Conservation (phyloP, 2,329 filamentous ascomycete genomes). For the Cladosporium sp. region DNA sequence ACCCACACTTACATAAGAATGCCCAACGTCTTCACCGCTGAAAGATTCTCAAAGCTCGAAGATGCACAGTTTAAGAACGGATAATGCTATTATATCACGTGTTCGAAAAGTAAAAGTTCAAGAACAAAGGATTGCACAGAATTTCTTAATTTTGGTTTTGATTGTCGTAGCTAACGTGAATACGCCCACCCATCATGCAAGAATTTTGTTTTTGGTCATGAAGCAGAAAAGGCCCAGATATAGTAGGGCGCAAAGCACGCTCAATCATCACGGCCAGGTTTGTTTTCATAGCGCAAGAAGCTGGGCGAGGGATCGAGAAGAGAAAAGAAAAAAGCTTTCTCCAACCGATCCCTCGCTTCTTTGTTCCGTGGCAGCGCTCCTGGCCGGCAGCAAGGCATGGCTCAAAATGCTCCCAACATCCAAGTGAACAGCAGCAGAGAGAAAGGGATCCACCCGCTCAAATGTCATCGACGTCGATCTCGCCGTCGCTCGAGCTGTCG, state of each 20-base stretch:
- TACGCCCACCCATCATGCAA: slow-evolving; percentile 10
- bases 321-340: neutral
- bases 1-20: too few species aligned
- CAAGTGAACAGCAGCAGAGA: neutral
- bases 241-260: slow-evolving; percentile 1
- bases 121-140: neutral
- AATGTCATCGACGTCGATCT: slow-evolving; percentile 94
- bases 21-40: too few species aligned
- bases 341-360: neutral
- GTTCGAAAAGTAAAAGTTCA: neutral
- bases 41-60: too few species aligned
- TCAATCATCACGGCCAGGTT: slow-evolving; percentile 5
- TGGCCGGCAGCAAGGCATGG: neutral
- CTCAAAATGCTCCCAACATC: neutral
- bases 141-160: slow-evolving; percentile 9
- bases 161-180: slow-evolving; percentile 13
- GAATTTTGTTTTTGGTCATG: slow-evolving; percentile 11
- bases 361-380: neutral
- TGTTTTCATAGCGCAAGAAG: slow-evolving; percentile 6
- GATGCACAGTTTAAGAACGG: neutral
- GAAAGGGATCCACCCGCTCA: slow-evolving; percentile 39
- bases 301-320: too few species aligned
- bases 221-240: neutral
- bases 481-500: slow-evolving; percentile 60
- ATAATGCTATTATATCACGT: too few species aligned